Base-by-base conservation (phyloP, 164 flowering plant species). In the Paratinospora sagittata region DNA sequence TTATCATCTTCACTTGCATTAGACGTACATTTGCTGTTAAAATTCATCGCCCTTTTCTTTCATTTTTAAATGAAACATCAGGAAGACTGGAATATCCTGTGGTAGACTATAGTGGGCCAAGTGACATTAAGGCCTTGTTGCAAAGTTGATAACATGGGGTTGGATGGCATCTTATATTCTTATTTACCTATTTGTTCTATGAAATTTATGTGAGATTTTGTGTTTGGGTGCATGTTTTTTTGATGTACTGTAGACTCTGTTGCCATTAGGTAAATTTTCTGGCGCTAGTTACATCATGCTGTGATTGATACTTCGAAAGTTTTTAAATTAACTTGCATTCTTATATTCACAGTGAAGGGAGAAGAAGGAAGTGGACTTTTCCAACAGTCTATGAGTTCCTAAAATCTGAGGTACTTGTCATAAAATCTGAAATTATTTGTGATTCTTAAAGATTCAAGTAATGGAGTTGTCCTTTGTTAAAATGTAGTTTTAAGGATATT, bases 311-410 rank as follows among this genome's bases (percentile, higher is more conserved):
- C 52, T 26, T 13, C 57, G 19, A 49, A 13, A 13, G 19, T 49
- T 16, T 30, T 67, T 57, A 30, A 69, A 2, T 27, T 73, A 1
- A 26, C 60, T 68, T 41, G 7, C 66, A 19, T 57, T 71, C 73
- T 65, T 73, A 76, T 49, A 17, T 49, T 49, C 57, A 66, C 90
- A 95, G 99, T 87, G 99, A 95, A 87, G 99, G 97, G 63, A 91
- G 93, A 80, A 84, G 99, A 77, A 90, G 95, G 75, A 90, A 89
- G 78, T 95, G 99, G 99, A 84, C 85, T 67, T 90, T 95, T 74
- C 97, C 97, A 13, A 73, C 87, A 27, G 88, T 95, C 63, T 71
- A 55, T 19, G 89, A 86, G 52, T 83, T 78, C 75, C 45, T 65
- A 49, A 68, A 63, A 43, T 70, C 82, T 14, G 72, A 85, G 97